Evolutionary conservation across 805 yeast genomes (phyloP).

Genomic region (Yarrowia porcina): DNA sequence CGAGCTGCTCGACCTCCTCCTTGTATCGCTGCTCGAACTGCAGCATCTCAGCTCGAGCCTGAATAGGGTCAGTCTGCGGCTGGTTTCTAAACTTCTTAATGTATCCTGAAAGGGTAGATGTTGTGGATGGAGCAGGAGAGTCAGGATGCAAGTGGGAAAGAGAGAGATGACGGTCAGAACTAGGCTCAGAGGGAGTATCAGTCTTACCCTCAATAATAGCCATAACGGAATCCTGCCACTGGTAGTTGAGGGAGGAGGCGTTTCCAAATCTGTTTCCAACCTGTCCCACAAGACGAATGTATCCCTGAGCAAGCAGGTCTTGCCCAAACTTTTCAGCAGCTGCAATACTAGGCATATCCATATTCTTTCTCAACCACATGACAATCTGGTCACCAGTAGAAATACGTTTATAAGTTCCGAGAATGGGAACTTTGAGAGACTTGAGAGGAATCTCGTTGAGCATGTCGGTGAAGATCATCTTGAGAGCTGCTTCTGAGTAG

Average conservation of each 20-base stretch:
- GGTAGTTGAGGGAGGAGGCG: constrained; percentile 66
- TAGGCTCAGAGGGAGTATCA: not conserved
- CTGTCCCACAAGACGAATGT: constrained; percentile 59
- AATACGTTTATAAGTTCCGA: constrained; percentile 63
- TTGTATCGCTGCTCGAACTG: constrained; percentile 52
- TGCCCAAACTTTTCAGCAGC: constrained; percentile 75
- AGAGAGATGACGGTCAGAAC: not conserved
- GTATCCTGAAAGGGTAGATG: constrained; percentile 1
- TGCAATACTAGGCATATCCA: constrained; percentile 50
- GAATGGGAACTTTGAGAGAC: constrained; percentile 60
- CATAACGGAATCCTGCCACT: constrained; percentile 55
- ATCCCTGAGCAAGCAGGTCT: constrained; percentile 60
- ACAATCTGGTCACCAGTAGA: constrained; percentile 61
- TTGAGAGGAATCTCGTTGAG: constrained; percentile 49
- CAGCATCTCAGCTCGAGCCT: not conserved
- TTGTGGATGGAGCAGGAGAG: not conserved
- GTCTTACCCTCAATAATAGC: not conserved
- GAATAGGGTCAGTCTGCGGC: constrained; percentile 4
- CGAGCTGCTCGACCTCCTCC: constrained; percentile 54
- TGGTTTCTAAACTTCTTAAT: constrained; percentile 10
- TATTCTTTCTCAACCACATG: constrained; percentile 53
- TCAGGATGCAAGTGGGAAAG: not conserved
- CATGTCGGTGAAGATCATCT: constrained; percentile 42
- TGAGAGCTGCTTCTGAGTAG: constrained; percentile 41
- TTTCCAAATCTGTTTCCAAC: constrained; percentile 57